A percentile compares a stretch with the other conserved stretches of the same genome.
Evolutionary conservation across 2,329 filamentous ascomycete genomes (phyloP).

Genomic region (Trichoderma sp.): DNA sequence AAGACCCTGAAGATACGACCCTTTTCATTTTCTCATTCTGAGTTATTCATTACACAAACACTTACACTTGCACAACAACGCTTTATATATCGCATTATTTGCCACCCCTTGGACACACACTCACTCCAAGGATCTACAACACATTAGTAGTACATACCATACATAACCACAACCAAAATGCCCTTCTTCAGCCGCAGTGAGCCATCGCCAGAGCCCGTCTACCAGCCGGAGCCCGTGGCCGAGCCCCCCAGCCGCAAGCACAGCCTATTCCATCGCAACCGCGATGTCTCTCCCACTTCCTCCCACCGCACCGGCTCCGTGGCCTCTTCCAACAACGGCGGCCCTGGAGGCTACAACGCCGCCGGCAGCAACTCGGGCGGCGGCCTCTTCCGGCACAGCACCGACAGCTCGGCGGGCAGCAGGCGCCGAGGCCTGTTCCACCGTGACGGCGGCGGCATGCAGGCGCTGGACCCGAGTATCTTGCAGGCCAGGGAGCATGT

Average conservation of each 20-base stretch:
- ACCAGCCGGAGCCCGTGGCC: constrained; percentile 31
- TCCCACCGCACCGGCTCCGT: constrained; percentile 15
- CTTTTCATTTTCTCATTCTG: background rate
- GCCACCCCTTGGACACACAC: background rate
- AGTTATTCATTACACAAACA: background rate
- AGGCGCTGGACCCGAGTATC: constrained; percentile 61
- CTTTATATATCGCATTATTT: background rate
- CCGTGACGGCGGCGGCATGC: constrained; percentile 44
- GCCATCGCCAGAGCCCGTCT: constrained; percentile 36
- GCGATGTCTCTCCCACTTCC: constrained; percentile 29
- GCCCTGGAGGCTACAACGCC: background rate
- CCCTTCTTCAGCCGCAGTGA: constrained; percentile 37
- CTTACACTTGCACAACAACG: background rate
- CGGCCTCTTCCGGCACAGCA: constrained; percentile 24
- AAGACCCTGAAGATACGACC: background rate
- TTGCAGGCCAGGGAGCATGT: constrained; percentile 62
- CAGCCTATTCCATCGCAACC: constrained; percentile 37
- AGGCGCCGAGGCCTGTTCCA: constrained; percentile 38
- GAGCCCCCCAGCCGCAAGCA: constrained; percentile 21
- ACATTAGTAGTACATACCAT: background rate
- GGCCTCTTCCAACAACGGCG: constrained; percentile 1
- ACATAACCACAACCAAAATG: constrained; percentile 27
- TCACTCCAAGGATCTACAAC: background rate
- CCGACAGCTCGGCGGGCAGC: constrained; percentile 10
- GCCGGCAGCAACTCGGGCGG: constrained; percentile 10